Base-by-base conservation (phyloP, 352 stramenopile genomes). In the Pythium insidiosum region DNA sequence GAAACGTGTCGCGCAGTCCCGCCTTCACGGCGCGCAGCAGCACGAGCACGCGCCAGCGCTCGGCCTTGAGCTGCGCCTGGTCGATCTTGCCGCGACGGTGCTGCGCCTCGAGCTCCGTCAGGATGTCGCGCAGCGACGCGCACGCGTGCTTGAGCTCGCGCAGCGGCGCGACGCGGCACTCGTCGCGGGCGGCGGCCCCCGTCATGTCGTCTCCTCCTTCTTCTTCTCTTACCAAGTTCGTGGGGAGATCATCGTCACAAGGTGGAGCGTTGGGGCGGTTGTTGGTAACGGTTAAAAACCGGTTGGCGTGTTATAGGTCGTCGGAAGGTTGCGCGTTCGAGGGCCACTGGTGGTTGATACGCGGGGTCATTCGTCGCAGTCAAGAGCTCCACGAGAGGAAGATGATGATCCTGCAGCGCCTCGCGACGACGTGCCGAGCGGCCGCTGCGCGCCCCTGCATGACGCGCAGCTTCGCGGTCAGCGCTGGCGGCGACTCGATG, bases 1-100 rank as follows among this genome's bases (percentile, higher is more conserved):
- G 38, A 47, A 88, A 90, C 35, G 78, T 88, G 24, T 84, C 64
- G 36, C 78, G 68, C 25, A 86, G 40, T 1, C 58, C 58, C 1
- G 52, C 57, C 43, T 90, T 90, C 33, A 88, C 57, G 3, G 56
- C 51, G 20, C 69, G 46, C 11, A 90, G 50, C 24, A 84, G 66
- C 33, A 75, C 53, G 20, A 90, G 43, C 30, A 73, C 61, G 13
- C 63, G 59, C 73, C 75, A 84, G 22, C 68, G 70, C 50, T 74
- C 58, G 40, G 67, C 44, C 57, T 77, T 77, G 25, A 69, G 25
- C 31, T 58, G 59, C 43, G 43, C 43, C 52, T 81, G 69, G 46
- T 79, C 68, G 24, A 53, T 47, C 47, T 53, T 38, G 2, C 49
- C 49, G 26, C 20, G 37, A 15, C 26, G 22, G 18, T 38, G 29